Evolutionary conservation across 1,139 yeast species (phyloP).

Genomic region (Tardiomyces digboiensis): DNA sequence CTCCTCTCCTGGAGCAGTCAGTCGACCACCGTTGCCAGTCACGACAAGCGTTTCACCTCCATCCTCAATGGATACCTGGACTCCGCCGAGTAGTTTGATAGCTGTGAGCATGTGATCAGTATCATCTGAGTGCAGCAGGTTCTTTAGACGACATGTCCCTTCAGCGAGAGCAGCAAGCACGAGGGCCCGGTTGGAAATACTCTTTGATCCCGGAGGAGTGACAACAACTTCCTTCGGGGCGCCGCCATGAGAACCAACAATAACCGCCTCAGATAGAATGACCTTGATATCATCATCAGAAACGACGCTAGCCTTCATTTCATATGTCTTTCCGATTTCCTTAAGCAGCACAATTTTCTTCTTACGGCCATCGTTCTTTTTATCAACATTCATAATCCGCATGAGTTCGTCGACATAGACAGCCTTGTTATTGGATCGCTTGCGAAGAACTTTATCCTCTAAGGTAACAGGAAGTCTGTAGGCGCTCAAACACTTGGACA

Average conservation of each 20-base stretch:
- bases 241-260: slow-evolving; percentile 40
- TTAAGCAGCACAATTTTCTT: slow-evolving; percentile 82
- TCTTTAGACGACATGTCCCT: slow-evolving; percentile 76
- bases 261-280: slow-evolving; percentile 74
- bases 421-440: slow-evolving; percentile 55
- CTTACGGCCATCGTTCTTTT: slow-evolving; percentile 88
- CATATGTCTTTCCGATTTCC: slow-evolving; percentile 81
- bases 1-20: slow-evolving; percentile 49
- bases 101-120: slow-evolving; percentile 94
- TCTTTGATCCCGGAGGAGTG: slow-evolving; percentile 94
- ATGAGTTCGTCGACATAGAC: slow-evolving; percentile 67
- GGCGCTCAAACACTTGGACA: slow-evolving; percentile 71
- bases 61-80: slow-evolving; percentile 63
- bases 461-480: slow-evolving; percentile 80
- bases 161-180: slow-evolving; percentile 85
- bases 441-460: slow-evolving; percentile 62
- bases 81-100: slow-evolving; percentile 69
- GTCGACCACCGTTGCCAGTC: slow-evolving; percentile 77
- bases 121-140: slow-evolving; percentile 88
- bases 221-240: slow-evolving; percentile 41
- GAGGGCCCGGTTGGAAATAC: slow-evolving; percentile 91
- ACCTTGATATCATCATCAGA: slow-evolving; percentile 72
- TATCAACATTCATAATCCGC: slow-evolving; percentile 88
- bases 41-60: slow-evolving; percentile 85
- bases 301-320: slow-evolving; percentile 79